A percentile compares a stretch with the other conserved stretches of the same genome.
phyloP scores from a whole-genome alignment of 1,284 basidiomycete genomes.

The Schizopora paradoxa region DNA sequence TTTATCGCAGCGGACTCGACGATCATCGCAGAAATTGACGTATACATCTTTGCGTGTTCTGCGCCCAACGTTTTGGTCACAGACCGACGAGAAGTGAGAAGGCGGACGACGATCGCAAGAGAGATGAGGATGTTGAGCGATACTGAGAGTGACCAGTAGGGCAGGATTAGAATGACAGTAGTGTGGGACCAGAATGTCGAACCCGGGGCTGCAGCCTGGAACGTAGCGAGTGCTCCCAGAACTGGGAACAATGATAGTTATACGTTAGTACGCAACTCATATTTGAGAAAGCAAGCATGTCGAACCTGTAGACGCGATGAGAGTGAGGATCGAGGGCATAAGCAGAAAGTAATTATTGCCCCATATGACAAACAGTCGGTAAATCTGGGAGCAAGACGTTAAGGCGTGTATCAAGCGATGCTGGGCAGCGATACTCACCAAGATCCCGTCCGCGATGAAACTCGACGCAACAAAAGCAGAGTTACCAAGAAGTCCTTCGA shows the following conservation, averaged over 20 bases:
- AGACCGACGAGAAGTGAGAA: constrained; percentile 20
- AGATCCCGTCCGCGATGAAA: neutral
- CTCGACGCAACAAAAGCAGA: neutral
- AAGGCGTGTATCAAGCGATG: neutral
- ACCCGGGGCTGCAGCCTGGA: neutral
- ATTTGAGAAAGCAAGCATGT: too few relatives aligned
- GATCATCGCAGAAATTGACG: constrained; percentile 20
- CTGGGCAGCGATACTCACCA: neutral
- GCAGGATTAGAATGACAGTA: constrained; percentile 4
- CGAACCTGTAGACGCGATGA: neutral
- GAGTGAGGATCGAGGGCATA: neutral
- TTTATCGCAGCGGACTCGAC: constrained; percentile 24
- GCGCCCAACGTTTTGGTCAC: constrained; percentile 19
- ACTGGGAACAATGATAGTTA: too few relatives aligned
- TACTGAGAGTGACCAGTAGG: constrained; percentile 27
- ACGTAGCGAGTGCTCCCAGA: neutral
- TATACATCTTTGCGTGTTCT: constrained; percentile 23
- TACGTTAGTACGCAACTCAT: too few relatives aligned
- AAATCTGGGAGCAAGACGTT: neutral
- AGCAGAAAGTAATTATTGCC: neutral
- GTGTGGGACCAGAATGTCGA: neutral
- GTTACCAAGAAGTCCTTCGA: neutral
- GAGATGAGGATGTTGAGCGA: constrained; percentile 28
- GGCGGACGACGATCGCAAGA: constrained; percentile 24
- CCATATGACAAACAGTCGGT: neutral